phyloP scores from a whole-genome alignment of 1,139 yeast genomes.

The Taiozyma onychis region DNA sequence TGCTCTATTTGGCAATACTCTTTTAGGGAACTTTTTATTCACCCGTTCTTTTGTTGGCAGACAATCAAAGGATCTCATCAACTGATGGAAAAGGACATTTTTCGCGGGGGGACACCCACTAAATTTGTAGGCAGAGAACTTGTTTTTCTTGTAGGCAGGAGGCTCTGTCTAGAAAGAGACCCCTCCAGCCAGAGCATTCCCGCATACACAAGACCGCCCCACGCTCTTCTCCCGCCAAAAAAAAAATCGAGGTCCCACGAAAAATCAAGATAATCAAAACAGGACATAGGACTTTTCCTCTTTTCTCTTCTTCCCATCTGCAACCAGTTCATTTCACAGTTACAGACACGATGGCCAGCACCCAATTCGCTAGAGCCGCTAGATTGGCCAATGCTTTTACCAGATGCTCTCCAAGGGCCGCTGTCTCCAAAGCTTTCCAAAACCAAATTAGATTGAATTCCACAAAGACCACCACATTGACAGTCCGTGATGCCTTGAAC shows the following conservation, averaged over 20 bases:
- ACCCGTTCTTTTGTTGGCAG: not conserved
- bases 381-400: slow-evolving; percentile 11
- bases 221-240: slow-evolving; percentile 2
- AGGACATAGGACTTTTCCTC: not conserved
- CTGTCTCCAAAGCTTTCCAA: slow-evolving; percentile 6
- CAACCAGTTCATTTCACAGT: not conserved
- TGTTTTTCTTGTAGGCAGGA: not conserved
- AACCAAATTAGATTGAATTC: slow-evolving; percentile 25
- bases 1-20: too few relatives aligned
- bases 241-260: not conserved
- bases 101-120: not conserved
- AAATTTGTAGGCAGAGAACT: not conserved
- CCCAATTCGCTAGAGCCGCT: slow-evolving; percentile 11
- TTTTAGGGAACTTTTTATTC: not conserved
- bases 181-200: too few relatives aligned
- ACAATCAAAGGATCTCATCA: not conserved
- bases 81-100: not conserved
- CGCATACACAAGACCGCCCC: not conserved
- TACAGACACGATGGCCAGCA: slow-evolving; percentile 1
- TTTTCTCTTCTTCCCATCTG: not conserved
- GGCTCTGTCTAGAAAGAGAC: not conserved
- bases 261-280: not conserved
- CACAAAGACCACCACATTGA: slow-evolving; percentile 58
- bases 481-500: slow-evolving; percentile 96
- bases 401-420: slow-evolving; percentile 7